Percentiles rank a stretch among this genome's conserved stretches.
Conservation (phyloP, 169 alveolate species). For the Eimeria nieschulzi region DNA sequence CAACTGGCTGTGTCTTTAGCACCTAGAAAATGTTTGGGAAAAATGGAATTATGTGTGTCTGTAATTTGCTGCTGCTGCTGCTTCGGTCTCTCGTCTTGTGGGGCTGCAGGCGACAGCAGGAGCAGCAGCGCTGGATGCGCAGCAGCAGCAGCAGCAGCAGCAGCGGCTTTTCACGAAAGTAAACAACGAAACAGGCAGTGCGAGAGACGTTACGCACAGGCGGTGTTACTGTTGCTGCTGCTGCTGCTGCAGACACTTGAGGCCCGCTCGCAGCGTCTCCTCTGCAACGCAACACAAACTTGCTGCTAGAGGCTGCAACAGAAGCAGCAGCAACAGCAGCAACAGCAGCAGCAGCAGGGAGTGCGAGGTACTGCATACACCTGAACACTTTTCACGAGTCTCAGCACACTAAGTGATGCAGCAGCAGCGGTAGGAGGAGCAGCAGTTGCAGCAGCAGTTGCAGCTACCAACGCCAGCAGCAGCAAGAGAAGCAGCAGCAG, state of each 20-base stretch:
- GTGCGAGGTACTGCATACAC: neutral
- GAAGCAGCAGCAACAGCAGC: neutral
- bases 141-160: constrained; percentile 15
- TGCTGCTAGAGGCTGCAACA: neutral
- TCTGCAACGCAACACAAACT: neutral
- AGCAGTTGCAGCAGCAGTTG: neutral
- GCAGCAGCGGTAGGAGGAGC: constrained; percentile 5
- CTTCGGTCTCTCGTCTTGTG: neutral
- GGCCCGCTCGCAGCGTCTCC: constrained; percentile 26
- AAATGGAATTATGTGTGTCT: neutral
- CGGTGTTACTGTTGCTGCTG: constrained; percentile 31
- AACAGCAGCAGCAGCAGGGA: constrained; percentile 44
- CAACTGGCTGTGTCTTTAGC: constrained; percentile 13
- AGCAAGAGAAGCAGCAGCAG: constrained; percentile 4
- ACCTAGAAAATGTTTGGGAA: neutral
- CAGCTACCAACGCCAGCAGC: neutral
- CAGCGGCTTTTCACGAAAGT: neutral
- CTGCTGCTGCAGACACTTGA: constrained; percentile 25
- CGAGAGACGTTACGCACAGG: neutral
- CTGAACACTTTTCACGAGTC: too few species aligned
- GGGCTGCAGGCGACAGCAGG: constrained; percentile 66
- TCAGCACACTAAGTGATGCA: neutral
- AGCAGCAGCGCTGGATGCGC: constrained; percentile 33
- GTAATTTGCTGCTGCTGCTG: constrained; percentile 23
- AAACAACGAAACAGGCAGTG: neutral